A percentile compares a stretch with the other conserved stretches of the same genome.
phyloP scores from a whole-genome alignment of 78 protist species.

The Dictyostelium discoideum region DNA sequence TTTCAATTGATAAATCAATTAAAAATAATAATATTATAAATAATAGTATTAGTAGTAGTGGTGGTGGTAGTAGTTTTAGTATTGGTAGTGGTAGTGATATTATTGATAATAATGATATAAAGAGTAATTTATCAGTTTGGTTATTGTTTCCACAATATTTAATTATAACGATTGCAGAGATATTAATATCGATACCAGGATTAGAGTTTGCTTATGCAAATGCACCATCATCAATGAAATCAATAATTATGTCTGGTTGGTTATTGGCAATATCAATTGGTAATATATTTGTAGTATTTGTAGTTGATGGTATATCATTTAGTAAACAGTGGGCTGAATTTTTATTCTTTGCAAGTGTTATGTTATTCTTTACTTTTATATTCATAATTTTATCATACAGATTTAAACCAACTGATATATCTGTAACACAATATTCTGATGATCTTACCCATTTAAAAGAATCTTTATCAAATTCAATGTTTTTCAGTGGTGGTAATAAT shows the following conservation, averaged over 20 bases:
- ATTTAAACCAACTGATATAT: conserved; percentile 19
- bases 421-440: background rate
- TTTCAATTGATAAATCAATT: conserved; percentile 47
- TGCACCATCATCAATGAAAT: conserved; percentile 88
- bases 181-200: conserved; percentile 83
- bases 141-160: conserved; percentile 79
- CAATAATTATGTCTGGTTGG: conserved; percentile 45
- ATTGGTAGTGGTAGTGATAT: background rate
- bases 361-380: conserved; percentile 52
- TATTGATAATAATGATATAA: background rate
- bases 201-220: conserved; percentile 89
- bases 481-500: background rate
- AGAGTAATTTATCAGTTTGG: background rate
- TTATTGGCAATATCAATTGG: conserved; percentile 83
- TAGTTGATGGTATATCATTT: conserved; percentile 64
- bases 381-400: conserved; percentile 42
- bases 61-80: background rate
- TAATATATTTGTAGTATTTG: conserved; percentile 81
- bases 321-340: conserved; percentile 53
- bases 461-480: background rate
- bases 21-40: no score
- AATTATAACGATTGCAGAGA: conserved; percentile 77
- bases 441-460: background rate
- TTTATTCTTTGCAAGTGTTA: conserved; percentile 81
- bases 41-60: no score